Percentiles rank a stretch among this genome's conserved stretches.
Conservation (phyloP, 164 flowering plant genomes). For the Vitis cinerea region DNA sequence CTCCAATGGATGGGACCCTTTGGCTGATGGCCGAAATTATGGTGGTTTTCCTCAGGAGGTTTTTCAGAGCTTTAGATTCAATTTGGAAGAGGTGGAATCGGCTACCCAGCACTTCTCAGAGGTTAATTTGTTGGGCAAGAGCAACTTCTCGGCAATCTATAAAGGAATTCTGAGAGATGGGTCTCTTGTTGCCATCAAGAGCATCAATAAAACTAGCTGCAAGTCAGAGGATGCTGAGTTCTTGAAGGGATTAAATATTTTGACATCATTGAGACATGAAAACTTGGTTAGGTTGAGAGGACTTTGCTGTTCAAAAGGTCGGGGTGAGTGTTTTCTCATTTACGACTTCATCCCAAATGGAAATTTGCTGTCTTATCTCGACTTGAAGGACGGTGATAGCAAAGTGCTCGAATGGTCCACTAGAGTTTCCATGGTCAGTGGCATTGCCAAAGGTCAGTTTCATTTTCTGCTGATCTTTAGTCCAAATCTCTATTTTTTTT, state of each 20-base stretch:
- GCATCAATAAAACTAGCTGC: constrained; percentile 50
- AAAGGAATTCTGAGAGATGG: constrained; percentile 61
- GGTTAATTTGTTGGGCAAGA: constrained; percentile 54
- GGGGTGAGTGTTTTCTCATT: constrained; percentile 62
- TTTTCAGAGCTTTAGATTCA: constrained; percentile 46
- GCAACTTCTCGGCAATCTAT: constrained; percentile 47
- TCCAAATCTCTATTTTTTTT: not conserved
- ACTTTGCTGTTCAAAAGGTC: constrained; percentile 55
- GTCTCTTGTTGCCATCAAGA: constrained; percentile 48
- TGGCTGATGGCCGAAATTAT: constrained; percentile 39
- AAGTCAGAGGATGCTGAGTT: constrained; percentile 61
- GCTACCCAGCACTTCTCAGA: constrained; percentile 65
- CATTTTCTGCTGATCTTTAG: not conserved
- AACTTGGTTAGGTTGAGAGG: constrained; percentile 58
- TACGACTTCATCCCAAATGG: constrained; percentile 63
- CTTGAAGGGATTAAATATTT: constrained; percentile 46
- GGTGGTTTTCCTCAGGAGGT: constrained; percentile 35
- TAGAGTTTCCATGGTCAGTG: constrained; percentile 49
- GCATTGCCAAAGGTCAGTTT: constrained; percentile 58
- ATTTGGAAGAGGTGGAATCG: constrained; percentile 58
- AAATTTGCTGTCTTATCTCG: constrained; percentile 44
- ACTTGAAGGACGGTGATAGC: constrained; percentile 42
- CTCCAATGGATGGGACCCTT: constrained; percentile 60
- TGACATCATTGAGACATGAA: constrained; percentile 53
- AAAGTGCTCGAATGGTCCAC: constrained; percentile 59